Conservation (phyloP, 1,284 basidiomycete genomes). For the Papiliotrema nemorosa region DNA sequence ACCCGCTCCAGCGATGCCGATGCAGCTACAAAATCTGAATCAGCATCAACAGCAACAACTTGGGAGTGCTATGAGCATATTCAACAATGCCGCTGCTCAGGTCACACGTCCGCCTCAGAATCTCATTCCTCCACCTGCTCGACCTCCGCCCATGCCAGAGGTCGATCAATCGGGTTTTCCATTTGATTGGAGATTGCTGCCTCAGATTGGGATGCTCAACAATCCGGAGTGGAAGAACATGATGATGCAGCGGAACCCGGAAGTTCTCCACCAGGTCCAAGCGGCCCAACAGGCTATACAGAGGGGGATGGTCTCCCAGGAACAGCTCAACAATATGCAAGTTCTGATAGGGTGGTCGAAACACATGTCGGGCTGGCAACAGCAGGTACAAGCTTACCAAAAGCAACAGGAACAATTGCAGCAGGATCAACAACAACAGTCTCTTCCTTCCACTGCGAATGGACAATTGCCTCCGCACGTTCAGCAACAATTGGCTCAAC, state of each 20-base stretch:
- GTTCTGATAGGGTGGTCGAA: conserved; percentile 15
- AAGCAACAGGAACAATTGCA: no score
- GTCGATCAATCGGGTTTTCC: conserved; percentile 38
- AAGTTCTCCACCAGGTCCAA: conserved; percentile 15
- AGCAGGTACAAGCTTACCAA: neutral
- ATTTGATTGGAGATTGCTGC: conserved; percentile 37
- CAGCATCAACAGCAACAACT: conserved; percentile 10
- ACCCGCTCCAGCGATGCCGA: neutral
- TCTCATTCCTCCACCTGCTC: neutral
- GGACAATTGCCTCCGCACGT: neutral
- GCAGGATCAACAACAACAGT: no score
- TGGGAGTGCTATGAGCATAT: conserved; percentile 7
- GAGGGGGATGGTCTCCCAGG: conserved; percentile 24
- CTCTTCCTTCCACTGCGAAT: neutral
- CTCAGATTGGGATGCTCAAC: conserved; percentile 20
- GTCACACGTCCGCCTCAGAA: neutral
- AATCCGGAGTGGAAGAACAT: conserved; percentile 32
- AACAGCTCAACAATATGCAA: conserved; percentile 39
- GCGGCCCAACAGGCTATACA: conserved; percentile 20
- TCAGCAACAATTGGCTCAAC: conserved; percentile 1
- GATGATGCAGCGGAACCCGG: conserved; percentile 33
- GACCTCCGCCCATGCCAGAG: conserved; percentile 11
- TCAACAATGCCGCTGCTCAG: conserved; percentile 16
- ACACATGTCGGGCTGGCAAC: neutral
- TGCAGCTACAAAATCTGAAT: conserved; percentile 1